Evolutionary conservation across 768 basidiomycete species (phyloP), one percentile per base, ranked within the genome.

Genomic region (Xerocomus potaroensis): DNA sequence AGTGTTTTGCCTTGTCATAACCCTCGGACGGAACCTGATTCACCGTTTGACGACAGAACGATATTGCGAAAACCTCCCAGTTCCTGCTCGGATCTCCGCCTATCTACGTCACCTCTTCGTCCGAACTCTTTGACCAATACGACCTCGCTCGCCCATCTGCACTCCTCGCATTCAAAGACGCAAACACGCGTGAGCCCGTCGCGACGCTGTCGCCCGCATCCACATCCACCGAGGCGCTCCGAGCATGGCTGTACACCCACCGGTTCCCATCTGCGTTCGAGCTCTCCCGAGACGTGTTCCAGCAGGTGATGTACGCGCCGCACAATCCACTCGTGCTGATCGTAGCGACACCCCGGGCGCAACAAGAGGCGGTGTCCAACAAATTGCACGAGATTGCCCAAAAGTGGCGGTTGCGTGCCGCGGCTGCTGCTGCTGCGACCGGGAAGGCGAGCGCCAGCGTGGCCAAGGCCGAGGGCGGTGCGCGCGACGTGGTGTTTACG

Each of bases 251-350:
- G 15, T 61, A 82, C 2, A 62, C 69, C 0, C 77, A 96, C 63
- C 81, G 84, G 24, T 78, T 91, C 19, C 90, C 91, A 0, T 79
- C 81, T 1, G 69, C 80, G 10, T 59, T 83, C 16, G 87, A 95
- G 64, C 78, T 97, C 36, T 81, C 79, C 16, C 78, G 82, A 33
- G 83, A 83, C 41, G 83, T 84, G 3, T 96, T 92, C 74, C 83
- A 88, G 54, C 76, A 36, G 35, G 35, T 36, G 18, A 22, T 22
- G 19, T 36, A 36, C 12, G 36, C 23, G 2, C 21, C 11, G 12
- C 77, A 84, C 21, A 63, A 72, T 5, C 87, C 91, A 1, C 74
- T 91, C 11, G 89, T 97, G 2, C 84, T 93, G 6, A 36, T 36
- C 18, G 34, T 36, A 9, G 34, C 34, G 2, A 11, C 34, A 5